phyloP scores from a whole-genome alignment of 305 asterid species.

The Fraxinus dipetala region DNA sequence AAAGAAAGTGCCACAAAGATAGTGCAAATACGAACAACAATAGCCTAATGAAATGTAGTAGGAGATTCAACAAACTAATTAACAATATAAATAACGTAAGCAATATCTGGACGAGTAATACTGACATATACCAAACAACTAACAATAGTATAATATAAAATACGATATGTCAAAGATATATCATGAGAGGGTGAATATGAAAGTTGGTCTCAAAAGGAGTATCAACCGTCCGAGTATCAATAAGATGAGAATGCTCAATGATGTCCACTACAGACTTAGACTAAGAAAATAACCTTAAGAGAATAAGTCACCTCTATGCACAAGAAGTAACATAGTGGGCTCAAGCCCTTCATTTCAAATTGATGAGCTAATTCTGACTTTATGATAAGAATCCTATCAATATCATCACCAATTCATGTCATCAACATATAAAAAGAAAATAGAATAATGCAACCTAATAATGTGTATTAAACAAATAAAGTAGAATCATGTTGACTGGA shows the following conservation, averaged over 20 bases:
- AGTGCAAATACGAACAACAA: background rate
- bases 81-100: no score
- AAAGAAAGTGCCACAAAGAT: background rate
- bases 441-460: no score
- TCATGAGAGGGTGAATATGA: no score
- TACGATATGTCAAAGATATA: background rate
- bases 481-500: background rate
- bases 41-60: background rate
- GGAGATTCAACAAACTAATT: background rate
- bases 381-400: no score
- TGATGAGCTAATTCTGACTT: background rate
- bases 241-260: no score
- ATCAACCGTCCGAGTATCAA: no score
- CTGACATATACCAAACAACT: background rate
- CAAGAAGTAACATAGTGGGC: background rate
- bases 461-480: background rate
- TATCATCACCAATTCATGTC: no score
- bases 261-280: no score
- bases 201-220: no score
- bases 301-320: background rate
- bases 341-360: background rate
- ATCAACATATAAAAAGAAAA: no score
- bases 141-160: background rate
- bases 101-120: background rate
- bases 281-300: background rate